Conservation (phyloP, 257 asterid genomes). For the Henckelia pumila region DNA sequence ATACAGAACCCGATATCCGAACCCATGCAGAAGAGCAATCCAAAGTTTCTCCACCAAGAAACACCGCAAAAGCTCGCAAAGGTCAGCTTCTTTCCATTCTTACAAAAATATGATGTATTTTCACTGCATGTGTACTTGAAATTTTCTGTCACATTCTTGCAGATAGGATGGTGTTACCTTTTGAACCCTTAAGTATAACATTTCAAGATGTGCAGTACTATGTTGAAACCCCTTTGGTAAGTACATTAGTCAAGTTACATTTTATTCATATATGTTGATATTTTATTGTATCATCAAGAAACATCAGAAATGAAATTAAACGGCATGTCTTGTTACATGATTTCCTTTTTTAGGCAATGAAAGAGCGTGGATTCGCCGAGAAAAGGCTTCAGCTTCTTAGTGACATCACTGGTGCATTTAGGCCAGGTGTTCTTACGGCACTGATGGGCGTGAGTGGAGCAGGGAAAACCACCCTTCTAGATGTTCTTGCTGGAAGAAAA, state of each 20-base stretch:
- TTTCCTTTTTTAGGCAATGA: slow-evolving; percentile 44
- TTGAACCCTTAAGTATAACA: slow-evolving; percentile 49
- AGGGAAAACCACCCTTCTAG: slow-evolving; percentile 65
- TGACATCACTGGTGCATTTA: slow-evolving; percentile 49
- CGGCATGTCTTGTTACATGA: background rate
- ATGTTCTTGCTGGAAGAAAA: slow-evolving; percentile 63
- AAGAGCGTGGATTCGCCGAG: slow-evolving; percentile 46
- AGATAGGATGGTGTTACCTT: slow-evolving; percentile 64
- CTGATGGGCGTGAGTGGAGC: slow-evolving; percentile 68
- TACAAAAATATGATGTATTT: background rate
- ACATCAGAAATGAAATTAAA: background rate
- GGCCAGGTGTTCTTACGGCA: slow-evolving; percentile 66
- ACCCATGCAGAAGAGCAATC: slow-evolving; percentile 15
- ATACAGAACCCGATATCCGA: slow-evolving; percentile 1
- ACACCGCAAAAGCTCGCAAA: slow-evolving; percentile 4
- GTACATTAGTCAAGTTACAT: slow-evolving; percentile 5
- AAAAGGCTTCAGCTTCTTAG: slow-evolving; percentile 47
- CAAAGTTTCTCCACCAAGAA: slow-evolving; percentile 16
- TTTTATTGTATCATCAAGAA: background rate
- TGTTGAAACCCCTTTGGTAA: slow-evolving; percentile 52
- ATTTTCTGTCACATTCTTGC: slow-evolving; percentile 13
- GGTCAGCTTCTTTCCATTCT: slow-evolving; percentile 14
- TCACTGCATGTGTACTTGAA: background rate
- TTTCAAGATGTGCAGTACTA: slow-evolving; percentile 57
- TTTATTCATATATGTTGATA: slow-evolving; percentile 1